Base-by-base conservation (phyloP, 2,329 filamentous ascomycete genomes). In the Aspergillus tamarii region DNA sequence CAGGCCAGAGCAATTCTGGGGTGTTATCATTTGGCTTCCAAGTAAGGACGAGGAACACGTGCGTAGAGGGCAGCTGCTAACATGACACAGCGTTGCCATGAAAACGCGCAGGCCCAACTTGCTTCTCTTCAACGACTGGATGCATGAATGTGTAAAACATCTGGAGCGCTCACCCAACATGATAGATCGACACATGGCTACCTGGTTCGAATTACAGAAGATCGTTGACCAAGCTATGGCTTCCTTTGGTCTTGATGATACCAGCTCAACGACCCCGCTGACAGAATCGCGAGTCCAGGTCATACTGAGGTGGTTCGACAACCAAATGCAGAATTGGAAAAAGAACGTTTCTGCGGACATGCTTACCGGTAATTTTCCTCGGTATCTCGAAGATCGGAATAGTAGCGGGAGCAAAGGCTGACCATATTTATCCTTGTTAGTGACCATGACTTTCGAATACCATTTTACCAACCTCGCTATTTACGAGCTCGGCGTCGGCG, bases 231-330 rank as follows among this genome's bases (percentile, higher is more conserved):
- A 77, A 61, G 71, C 75, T 1, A 69, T 75, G 70, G 70, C 73
- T 34, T 76, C 75, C 4, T 77, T 77, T 57, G 75, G 75, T 11
- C 69, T 77, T 6, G 75, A 77, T 10, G 75, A 77, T 60, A 77
- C 74, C 14, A 76, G 74, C 41, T 68, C 73, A 21, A 70, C 70
- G 8, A 72, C 73, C 4, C 65, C 70, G 2, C 61, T 77, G 57
- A 75, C 75, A 6, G 75, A 77, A 56, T 72, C 74, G 11, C 74
- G 75, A 1, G 69, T 77, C 1, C 75, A 77, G 53, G 71, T 73
- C 11, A 71, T 77, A 10, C 62, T 77, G 56, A 69, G 75, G 28
- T 75, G 74, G 71, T 77, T 77, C 54, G 75, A 77, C 50, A 76
- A 75, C 61, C 72, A 72, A 39, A 74, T 77, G 68, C 74, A 76